Evolutionary conservation across 2,329 filamentous ascomycete species (phyloP).

Genomic region (Phoma sp.): DNA sequence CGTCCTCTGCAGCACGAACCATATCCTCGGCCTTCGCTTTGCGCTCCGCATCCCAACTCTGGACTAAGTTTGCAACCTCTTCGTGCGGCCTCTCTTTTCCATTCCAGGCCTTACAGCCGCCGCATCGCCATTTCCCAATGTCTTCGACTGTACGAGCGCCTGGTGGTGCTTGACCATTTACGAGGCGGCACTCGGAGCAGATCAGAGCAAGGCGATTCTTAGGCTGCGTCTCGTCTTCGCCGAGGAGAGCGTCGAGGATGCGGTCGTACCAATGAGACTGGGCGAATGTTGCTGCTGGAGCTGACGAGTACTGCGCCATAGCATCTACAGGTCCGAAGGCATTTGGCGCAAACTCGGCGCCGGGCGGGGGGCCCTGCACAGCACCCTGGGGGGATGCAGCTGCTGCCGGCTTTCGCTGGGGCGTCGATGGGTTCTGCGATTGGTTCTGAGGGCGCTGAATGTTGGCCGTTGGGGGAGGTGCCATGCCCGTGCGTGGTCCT

Average conservation of each 20-base stretch:
- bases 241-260: conserved; percentile 87
- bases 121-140: conserved; percentile 86
- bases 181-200: conserved; percentile 79
- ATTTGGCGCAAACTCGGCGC: conserved; percentile 76
- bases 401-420: conserved; percentile 27
- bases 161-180: conserved; percentile 94
- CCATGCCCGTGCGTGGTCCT: conserved; percentile 58
- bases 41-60: conserved; percentile 60
- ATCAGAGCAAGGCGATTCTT: conserved; percentile 91
- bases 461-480: conserved; percentile 70
- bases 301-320: conserved; percentile 39
- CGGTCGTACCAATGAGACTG: conserved; percentile 88
- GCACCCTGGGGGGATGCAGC: conserved; percentile 27
- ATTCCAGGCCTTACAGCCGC: conserved; percentile 81
- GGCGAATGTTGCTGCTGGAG: conserved; percentile 46
- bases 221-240: conserved; percentile 90
- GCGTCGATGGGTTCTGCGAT: conserved; percentile 38
- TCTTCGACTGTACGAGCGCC: conserved; percentile 79
- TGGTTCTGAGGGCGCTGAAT: conserved; percentile 53
- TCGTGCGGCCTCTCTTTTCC: conserved; percentile 78
- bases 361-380: conserved; percentile 29
- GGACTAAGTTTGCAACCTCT: conserved; percentile 55
- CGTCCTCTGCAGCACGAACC: conserved; percentile 31
- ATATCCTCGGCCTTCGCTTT: conserved; percentile 34
- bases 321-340: conserved; percentile 57